Base-by-base conservation (phyloP, 129 eudicot genomes). In the Flaveria sonorensis region DNA sequence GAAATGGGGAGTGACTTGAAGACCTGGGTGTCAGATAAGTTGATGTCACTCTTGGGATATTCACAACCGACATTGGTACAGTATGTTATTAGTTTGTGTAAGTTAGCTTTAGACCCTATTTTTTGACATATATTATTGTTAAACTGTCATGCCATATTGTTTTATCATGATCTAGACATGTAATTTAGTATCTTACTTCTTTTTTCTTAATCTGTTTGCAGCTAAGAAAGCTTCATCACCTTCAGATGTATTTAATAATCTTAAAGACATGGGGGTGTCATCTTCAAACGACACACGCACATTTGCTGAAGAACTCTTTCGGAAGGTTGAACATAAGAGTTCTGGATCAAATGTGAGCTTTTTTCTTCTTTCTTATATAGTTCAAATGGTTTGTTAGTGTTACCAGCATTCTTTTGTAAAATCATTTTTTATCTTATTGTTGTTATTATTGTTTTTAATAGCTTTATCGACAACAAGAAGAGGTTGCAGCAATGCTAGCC, bases 191-290 rank as follows among this genome's bases (percentile, higher is more conserved):
- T n/a, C n/a, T 32, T 16, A 53, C 14, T 77, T 43, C 4, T 12
- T 73, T 47, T 68, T 63, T 7, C 13, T 62, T 46, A 8, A 59
- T 77, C 72, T 80, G 0, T 0, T 63, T 82, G 85, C 91, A 93
- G 98, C 98, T 71, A 89, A 89, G 87, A 89, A 87, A 42, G 97
- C 98, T 42, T 84, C 89, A 39, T 87, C 97, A 4, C 89, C 98
- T 0, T 82, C 86, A 14, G 96, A 88, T 63, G 72, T 93, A 59
- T 78, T 74, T 15, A 87, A 74, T 21, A 74, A 76, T 21, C 95
- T 93, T 65, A 83, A 74, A 69, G 96, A 86, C 4, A 68, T 90
- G 84, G 95, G 89, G 12, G 71, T 88, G 51, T 75, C 96, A 24
- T 82, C 97, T 42, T 81, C 87, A 4, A 73, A 46, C 16, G 95